Evolutionary conservation across 2,329 filamentous ascomycete genomes (phyloP).

Genomic region (Penicillium sp.): DNA sequence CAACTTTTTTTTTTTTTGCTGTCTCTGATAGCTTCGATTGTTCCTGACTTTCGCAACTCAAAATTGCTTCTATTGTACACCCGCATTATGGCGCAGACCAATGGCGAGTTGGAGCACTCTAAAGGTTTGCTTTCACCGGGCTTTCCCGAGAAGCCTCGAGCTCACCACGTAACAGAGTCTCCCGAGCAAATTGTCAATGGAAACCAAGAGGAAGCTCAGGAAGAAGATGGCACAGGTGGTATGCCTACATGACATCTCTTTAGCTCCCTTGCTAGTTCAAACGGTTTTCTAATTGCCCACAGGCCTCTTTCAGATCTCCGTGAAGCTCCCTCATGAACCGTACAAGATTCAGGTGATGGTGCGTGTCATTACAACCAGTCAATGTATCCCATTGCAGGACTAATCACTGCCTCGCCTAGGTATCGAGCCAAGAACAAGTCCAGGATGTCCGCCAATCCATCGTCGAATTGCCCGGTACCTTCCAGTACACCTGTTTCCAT

Average conservation of each 20-base stretch:
- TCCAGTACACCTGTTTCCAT: conserved; percentile 99
- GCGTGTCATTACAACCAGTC: conserved; percentile 39
- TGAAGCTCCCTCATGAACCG: conserved; percentile 80
- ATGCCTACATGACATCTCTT: conserved; percentile 22
- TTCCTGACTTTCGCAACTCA: not conserved
- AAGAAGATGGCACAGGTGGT: conserved; percentile 45
- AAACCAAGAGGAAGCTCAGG: conserved; percentile 38
- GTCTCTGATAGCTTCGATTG: conserved; percentile 5
- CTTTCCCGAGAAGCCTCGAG: conserved; percentile 15
- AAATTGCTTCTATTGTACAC: conserved; percentile 18
- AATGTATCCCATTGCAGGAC: conserved; percentile 9
- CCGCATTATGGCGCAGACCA: conserved; percentile 45
- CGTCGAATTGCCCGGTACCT: conserved; percentile 88
- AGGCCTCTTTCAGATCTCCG: conserved; percentile 72
- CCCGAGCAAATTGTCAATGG: conserved; percentile 43
- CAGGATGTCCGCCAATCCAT: conserved; percentile 97
- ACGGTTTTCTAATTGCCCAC: not conserved
- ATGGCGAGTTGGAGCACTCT: conserved; percentile 45
- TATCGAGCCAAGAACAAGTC: conserved; percentile 91
- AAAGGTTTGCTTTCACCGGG: conserved; percentile 37
- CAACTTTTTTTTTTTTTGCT: conserved; percentile 20
- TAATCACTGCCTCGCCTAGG: conserved; percentile 54
- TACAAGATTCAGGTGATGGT: conserved; percentile 86
- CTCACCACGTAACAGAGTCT: conserved; percentile 36
- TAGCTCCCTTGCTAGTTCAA: not conserved